Conservation (phyloP, 306 rosid species). For the Betula pendula region DNA sequence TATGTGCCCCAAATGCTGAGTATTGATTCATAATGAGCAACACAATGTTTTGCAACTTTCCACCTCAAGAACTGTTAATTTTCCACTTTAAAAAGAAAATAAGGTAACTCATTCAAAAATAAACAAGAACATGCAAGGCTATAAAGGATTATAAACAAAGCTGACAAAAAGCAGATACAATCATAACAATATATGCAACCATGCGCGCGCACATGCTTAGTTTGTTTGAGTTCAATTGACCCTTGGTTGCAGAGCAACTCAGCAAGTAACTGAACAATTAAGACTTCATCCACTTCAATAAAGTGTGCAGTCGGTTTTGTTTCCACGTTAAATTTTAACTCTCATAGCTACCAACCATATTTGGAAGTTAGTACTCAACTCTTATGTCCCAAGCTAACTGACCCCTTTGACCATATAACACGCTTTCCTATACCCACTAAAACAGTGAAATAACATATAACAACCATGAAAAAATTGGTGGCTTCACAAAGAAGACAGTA, state of each 20-base stretch:
- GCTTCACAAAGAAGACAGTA: slow-evolving; percentile 27
- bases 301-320: not conserved
- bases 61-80: not conserved
- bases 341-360: not conserved
- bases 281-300: not conserved
- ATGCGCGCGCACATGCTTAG: not conserved
- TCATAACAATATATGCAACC: not conserved
- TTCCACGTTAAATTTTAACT: not conserved
- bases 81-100: not conserved
- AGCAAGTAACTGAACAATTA: not conserved
- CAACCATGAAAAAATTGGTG: not conserved
- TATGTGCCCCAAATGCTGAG: not conserved
- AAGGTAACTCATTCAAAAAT: not conserved
- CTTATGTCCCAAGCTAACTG: not conserved
- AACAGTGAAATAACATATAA: not conserved
- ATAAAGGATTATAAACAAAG: not conserved
- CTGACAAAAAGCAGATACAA: not conserved
- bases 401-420: not conserved
- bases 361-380: not conserved
- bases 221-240: not conserved
- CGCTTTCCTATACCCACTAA: not conserved
- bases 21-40: not conserved
- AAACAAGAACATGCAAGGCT: not conserved
- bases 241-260: not conserved
- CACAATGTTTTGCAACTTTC: not conserved